Percentiles rank a stretch among this genome's conserved stretches.
These are phyloP conservation scores for Arthrobotrys conoides DNA, from an alignment of 2,329 filamentous ascomycete species.

Conservation along the genomic window DNA sequence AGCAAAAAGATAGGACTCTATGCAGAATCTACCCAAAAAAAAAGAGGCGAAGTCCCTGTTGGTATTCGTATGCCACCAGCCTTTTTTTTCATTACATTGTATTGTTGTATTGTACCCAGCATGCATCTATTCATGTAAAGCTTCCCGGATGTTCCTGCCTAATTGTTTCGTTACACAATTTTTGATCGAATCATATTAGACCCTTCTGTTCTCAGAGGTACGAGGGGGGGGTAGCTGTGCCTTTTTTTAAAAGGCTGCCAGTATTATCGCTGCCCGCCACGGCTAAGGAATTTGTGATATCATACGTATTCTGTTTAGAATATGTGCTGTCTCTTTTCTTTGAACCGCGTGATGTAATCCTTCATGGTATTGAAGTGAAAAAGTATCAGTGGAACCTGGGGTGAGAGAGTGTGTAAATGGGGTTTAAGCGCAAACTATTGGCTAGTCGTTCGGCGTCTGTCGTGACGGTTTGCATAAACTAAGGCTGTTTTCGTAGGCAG, in stretches of 20 bases:
- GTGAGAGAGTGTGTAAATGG: no score
- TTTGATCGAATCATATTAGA: neutral
- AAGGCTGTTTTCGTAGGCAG: constrained; percentile 56
- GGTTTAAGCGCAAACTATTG: constrained; percentile 30
- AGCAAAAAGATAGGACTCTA: constrained; percentile 8
- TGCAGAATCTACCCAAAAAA: constrained; percentile 4
- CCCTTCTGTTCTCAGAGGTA: no score
- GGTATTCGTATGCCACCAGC: neutral
- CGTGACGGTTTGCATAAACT: constrained; percentile 49
- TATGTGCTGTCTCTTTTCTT: neutral
- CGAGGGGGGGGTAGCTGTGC: no score
- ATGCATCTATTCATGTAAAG: constrained; percentile 7
- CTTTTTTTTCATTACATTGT: neutral
- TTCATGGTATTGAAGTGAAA: constrained; percentile 1
- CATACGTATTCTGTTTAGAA: neutral
- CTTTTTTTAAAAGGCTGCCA: constrained; percentile 8
- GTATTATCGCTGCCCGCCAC: neutral
- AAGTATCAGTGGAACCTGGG: no score
- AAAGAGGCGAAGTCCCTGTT: constrained; percentile 19
- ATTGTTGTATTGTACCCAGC: no score
- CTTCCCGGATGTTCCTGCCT: neutral
- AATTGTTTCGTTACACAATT: constrained; percentile 2
- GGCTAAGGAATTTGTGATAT: constrained; percentile 3
- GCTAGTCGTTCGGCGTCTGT: constrained; percentile 32
- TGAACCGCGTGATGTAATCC: constrained; percentile 31